phyloP scores from a whole-genome alignment of 495 filamentous ascomycete species.

The Neurospora tetrasperma region DNA sequence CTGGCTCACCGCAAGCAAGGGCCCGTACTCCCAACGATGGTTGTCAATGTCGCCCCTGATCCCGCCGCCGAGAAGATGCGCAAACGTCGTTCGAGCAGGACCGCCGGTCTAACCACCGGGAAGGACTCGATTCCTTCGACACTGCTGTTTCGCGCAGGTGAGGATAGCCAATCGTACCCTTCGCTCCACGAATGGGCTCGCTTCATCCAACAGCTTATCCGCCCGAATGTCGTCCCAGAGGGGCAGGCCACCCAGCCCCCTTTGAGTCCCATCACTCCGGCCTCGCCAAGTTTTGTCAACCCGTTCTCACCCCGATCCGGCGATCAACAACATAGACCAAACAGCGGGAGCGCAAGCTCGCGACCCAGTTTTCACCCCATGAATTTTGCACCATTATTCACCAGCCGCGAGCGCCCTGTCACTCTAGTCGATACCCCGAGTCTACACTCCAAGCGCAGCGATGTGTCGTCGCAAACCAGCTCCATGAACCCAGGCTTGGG shows the following conservation, averaged over 20 bases:
- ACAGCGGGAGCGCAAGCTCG: slow-evolving; percentile 21
- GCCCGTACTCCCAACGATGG: slow-evolving; percentile 37
- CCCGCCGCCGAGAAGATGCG: slow-evolving; percentile 40
- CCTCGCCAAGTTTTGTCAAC: slow-evolving; percentile 35
- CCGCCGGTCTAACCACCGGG: slow-evolving; percentile 34
- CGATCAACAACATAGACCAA: slow-evolving; percentile 21
- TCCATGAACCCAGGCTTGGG: slow-evolving; percentile 31
- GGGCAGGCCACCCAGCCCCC: slow-evolving; percentile 23
- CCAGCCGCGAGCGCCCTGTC: slow-evolving; percentile 30
- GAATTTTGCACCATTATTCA: slow-evolving; percentile 22
- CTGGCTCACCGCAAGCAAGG: slow-evolving; percentile 46
- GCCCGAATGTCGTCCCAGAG: slow-evolving; percentile 9
- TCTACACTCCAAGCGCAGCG: slow-evolving; percentile 42
- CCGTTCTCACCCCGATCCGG: slow-evolving; percentile 28
- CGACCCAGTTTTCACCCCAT: slow-evolving; percentile 27
- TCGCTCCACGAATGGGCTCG: slow-evolving; percentile 36
- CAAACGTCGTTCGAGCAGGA: slow-evolving; percentile 47
- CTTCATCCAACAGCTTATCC: slow-evolving; percentile 33
- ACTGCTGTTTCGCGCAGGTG: slow-evolving; percentile 35
- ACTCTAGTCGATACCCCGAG: slow-evolving; percentile 40
- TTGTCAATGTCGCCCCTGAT: slow-evolving; percentile 42
- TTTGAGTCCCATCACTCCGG: slow-evolving; percentile 32
- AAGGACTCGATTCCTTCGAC: slow-evolving; percentile 33
- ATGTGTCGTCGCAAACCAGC: slow-evolving; percentile 43
- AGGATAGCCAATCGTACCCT: slow-evolving; percentile 17